These are phyloP conservation scores for Oryza officinalis DNA, from an alignment of 176 grass and related monocot genomes.

Conservation along the genomic window DNA sequence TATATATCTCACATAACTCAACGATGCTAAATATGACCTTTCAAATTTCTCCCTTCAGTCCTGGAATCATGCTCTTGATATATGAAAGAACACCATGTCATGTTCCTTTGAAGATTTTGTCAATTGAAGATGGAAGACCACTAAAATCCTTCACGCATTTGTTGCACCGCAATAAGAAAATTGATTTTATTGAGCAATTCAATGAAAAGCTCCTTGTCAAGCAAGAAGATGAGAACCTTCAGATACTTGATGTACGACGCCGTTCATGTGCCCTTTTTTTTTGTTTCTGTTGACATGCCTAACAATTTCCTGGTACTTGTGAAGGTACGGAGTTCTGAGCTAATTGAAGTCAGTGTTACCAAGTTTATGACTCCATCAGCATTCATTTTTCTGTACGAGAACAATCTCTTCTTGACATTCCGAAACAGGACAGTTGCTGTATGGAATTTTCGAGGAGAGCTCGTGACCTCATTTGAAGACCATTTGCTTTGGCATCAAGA, in stretches of 20 bases:
- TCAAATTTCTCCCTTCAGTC: conserved; percentile 50
- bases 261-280: neutral
- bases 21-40: neutral
- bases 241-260: conserved; percentile 91
- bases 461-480: conserved; percentile 96
- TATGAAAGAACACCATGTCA: conserved; percentile 71
- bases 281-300: conserved; percentile 9
- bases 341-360: conserved; percentile 81
- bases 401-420: conserved; percentile 99
- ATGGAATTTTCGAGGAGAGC: conserved; percentile 96
- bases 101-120: conserved; percentile 97
- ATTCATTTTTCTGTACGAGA: conserved; percentile 98
- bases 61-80: conserved; percentile 99
- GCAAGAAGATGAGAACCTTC: conserved; percentile 94
- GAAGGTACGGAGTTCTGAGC: conserved; percentile 86
- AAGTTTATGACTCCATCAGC: conserved; percentile 95
- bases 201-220: conserved; percentile 95
- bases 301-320: conserved; percentile 25
- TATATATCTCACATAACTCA: neutral
- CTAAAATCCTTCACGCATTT: conserved; percentile 90
- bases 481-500: conserved; percentile 98
- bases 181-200: conserved; percentile 99
- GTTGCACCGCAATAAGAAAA: conserved; percentile 90
- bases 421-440: conserved; percentile 93
- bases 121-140: conserved; percentile 89